Evolutionary conservation across 495 filamentous ascomycete species (phyloP).

Genomic region (Podospora conica): DNA sequence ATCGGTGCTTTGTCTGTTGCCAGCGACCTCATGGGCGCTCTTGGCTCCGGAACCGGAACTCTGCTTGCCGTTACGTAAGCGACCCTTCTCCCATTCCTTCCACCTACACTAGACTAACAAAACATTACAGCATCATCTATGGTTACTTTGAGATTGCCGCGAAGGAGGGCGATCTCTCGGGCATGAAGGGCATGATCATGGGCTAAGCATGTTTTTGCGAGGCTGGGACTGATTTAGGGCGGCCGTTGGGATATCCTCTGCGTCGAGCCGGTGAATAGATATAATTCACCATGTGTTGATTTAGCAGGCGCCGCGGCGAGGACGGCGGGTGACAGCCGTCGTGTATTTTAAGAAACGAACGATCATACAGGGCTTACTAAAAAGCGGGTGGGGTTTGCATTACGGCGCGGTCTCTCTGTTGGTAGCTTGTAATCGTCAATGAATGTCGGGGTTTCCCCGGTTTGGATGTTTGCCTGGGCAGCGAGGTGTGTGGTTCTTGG

Average conservation of each 20-base stretch:
- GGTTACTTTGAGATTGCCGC: conserved; percentile 99
- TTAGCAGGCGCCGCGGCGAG: conserved; percentile 18
- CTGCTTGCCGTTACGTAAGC: conserved; percentile 97
- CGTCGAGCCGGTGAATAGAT: neutral
- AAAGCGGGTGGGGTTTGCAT: conserved; percentile 14
- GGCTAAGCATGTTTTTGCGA: conserved; percentile 33
- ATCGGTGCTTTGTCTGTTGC: conserved; percentile 96
- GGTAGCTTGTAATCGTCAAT: conserved; percentile 11
- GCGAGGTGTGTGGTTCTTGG: neutral
- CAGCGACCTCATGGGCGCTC: conserved; percentile 91
- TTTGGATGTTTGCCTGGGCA: neutral
- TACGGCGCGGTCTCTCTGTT: conserved; percentile 12
- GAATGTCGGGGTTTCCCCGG: neutral
- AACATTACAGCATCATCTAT: conserved; percentile 76
- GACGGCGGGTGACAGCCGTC: conserved; percentile 12
- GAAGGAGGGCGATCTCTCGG: conserved; percentile 91
- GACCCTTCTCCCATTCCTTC: conserved; percentile 4
- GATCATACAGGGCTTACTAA: conserved; percentile 13
- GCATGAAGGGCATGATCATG: conserved; percentile 85
- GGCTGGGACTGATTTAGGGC: neutral
- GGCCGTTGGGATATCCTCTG: neutral
- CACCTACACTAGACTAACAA: conserved; percentile 20
- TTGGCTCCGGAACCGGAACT: conserved; percentile 96
- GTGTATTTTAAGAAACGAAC: conserved; percentile 24
- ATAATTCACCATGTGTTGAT: conserved; percentile 20